Percentiles rank a stretch among this genome's conserved stretches.
phyloP scores from a whole-genome alignment of 495 filamentous ascomycete species.

The Evernia prunastri region DNA sequence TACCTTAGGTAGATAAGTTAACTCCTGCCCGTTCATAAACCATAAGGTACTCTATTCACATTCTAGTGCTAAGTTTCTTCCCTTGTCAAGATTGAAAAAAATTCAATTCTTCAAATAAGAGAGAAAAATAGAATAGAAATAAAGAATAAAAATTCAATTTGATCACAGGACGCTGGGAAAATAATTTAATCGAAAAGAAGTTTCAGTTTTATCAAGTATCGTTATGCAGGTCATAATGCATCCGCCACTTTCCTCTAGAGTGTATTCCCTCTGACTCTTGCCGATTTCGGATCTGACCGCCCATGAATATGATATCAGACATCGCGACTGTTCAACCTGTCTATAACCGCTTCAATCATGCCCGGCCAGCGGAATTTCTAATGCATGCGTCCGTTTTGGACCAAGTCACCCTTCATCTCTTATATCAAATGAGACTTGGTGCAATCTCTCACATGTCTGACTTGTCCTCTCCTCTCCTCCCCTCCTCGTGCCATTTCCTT shows the following conservation, averaged over 20 bases:
- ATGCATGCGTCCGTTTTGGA: background rate
- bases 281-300: conserved; percentile 23
- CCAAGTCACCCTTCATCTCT: background rate
- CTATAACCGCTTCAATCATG: conserved; percentile 21
- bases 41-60: no score
- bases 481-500: background rate
- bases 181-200: background rate
- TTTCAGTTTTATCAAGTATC: no score
- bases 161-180: conserved; percentile 20
- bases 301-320: conserved; percentile 8
- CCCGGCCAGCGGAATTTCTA: background rate
- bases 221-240: conserved; percentile 12
- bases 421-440: background rate
- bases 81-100: background rate
- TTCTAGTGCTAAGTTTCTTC: no score
- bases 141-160: conserved; percentile 13
- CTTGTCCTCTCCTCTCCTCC: background rate
- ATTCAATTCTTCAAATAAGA: background rate
- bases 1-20: no score
- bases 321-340: background rate
- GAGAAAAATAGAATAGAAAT: no score
- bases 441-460: background rate
- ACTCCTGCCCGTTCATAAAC: no score
- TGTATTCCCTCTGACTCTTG: conserved; percentile 2
- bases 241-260: conserved; percentile 10